These are phyloP conservation scores for Vaccinium myrtillus DNA, from an alignment of 148 eudicot species.

Conservation along the genomic window DNA sequence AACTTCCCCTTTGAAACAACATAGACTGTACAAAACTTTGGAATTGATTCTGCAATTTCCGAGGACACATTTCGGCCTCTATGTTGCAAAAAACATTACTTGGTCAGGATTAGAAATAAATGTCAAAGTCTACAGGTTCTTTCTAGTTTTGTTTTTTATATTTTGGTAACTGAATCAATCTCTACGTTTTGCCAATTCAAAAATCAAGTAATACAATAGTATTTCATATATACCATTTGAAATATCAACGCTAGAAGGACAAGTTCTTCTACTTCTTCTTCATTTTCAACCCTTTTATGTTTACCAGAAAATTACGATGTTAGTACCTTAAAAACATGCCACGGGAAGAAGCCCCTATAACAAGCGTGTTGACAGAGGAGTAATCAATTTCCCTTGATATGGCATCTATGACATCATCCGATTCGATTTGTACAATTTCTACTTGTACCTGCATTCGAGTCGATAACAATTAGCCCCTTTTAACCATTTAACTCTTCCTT, in stretches of 20 bases:
- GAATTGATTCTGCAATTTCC: conserved; percentile 57
- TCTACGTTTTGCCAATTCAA: not conserved
- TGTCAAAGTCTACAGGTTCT: not conserved
- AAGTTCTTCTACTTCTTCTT: not conserved
- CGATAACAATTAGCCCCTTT: conserved; percentile 9
- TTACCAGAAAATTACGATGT: not conserved
- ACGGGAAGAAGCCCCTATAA: conserved; percentile 76
- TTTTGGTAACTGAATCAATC: not conserved
- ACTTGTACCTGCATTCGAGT: conserved; percentile 42
- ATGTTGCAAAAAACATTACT: conserved; percentile 14
- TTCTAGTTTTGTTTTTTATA: not conserved
- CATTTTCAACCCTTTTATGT: not conserved
- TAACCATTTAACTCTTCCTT: not conserved
- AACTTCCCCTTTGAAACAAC: conserved; percentile 77
- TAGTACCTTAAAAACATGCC: conserved; percentile 72
- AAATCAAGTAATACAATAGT: not conserved
- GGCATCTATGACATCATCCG: conserved; percentile 51
- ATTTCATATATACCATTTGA: not conserved
- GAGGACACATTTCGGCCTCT: conserved; percentile 59
- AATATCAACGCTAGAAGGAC: not conserved
- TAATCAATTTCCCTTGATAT: not conserved
- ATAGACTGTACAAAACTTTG: conserved; percentile 77
- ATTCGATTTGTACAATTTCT: conserved; percentile 56
- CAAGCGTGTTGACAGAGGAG: conserved; percentile 52
- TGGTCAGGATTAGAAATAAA: not conserved